A percentile compares a stretch with the other conserved stretches of the same genome.
These are phyloP conservation scores for Amyloporia xantha DNA, from an alignment of 768 basidiomycete genomes.

Conservation along the genomic window DNA sequence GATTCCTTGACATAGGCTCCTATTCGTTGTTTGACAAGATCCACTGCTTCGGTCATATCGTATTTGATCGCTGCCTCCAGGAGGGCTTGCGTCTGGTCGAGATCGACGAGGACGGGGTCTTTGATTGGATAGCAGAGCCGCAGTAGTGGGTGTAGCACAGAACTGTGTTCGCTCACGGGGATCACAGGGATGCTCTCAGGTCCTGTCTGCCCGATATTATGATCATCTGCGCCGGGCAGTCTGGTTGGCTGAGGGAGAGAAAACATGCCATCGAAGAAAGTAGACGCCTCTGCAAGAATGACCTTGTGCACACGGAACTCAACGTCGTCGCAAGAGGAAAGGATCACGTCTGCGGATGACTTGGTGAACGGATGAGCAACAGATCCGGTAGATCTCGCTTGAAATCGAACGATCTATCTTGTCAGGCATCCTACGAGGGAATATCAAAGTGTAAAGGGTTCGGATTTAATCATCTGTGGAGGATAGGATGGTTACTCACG, in stretches of 20 bases:
- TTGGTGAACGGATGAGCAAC: slow-evolving; percentile 12
- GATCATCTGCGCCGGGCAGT: not conserved
- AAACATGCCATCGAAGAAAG: slow-evolving; percentile 33
- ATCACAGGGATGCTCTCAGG: not conserved
- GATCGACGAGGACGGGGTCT: slow-evolving; percentile 2
- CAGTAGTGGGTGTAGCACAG: slow-evolving; percentile 14
- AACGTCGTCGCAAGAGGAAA: slow-evolving; percentile 46
- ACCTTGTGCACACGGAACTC: slow-evolving; percentile 30
- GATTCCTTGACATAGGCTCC: not conserved
- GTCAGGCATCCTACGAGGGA: no score
- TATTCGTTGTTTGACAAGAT: slow-evolving; percentile 2
- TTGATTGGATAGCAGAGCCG: slow-evolving; percentile 18
- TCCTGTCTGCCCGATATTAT: not conserved
- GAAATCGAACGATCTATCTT: no score
- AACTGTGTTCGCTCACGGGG: slow-evolving; percentile 5
- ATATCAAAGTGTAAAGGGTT: no score
- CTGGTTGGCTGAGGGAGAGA: slow-evolving; percentile 44
- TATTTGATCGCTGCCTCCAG: slow-evolving; percentile 21
- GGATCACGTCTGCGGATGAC: slow-evolving; percentile 34
- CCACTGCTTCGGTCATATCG: slow-evolving; percentile 12
- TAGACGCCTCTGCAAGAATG: slow-evolving; percentile 28
- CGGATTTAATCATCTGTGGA: no score
- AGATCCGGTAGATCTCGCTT: no score
- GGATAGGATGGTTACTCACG: no score
- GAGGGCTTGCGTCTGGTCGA: slow-evolving; percentile 7